Evolutionary conservation across 257 asterid genomes (phyloP), one percentile per base, ranked within the genome.

Genomic region (Plantago ovata): DNA sequence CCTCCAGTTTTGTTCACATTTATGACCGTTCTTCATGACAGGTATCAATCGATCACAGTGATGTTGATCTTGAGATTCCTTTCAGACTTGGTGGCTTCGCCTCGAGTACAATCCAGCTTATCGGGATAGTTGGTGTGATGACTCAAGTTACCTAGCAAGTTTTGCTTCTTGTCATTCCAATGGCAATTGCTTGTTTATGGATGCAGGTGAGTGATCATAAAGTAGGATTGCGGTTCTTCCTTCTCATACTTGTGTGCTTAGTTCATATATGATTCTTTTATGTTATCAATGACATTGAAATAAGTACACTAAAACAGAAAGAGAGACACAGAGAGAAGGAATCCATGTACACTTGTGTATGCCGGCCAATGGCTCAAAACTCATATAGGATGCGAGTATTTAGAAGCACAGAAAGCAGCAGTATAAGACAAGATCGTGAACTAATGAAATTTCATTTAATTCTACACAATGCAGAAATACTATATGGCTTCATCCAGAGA

Each of bases 81-180:
- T 93, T 93, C 84, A 82, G 99, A 79, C 96, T 93, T 65, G 97
- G 99, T 16, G 96, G 99, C 62, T 93, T 93, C 75, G 99, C 97
- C 69, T 81, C 99, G 55, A 89, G 97, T n/a, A 93, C 99, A 9
- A 93, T 93, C 72, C 99, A 93, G 72, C 94, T 93, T 65, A 64
- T 93, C 65, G 99, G 99, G 59, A 93, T 93, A 56, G 94, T 89
- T 59, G 96, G 87, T 56, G 99, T 93, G 54, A 93, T 93, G 99
- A 89, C 96, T 20, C 82, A 74, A 69, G 97, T 93, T 52, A 86
- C 99, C 63, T 93, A 97, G 99, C 99, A 93, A 75, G 66, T 93
- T 70, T 75, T 89, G 86, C 95, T 93, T 51, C 97, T 93, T 13
- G 84, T 93, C 54, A 63, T 93, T 72, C 99, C 99, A 28, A 93